Percentiles rank a stretch among this genome's conserved stretches.
Conservation (phyloP, 352 stramenopile genomes). For the Phytopythium vexans region DNA sequence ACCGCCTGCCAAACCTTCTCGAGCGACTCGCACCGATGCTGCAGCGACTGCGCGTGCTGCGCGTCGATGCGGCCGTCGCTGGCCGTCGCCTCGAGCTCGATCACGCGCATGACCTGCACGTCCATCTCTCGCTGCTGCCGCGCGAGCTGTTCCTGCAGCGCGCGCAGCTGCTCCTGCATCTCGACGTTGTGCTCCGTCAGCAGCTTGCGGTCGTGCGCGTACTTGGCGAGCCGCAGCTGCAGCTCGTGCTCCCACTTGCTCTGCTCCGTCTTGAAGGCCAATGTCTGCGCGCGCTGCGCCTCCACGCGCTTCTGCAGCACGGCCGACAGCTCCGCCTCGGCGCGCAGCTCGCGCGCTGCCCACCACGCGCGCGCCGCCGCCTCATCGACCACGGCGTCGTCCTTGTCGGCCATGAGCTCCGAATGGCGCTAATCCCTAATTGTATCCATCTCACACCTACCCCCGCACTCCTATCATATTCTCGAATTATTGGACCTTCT, state of each 20-base stretch:
- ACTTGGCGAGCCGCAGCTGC: constrained; percentile 74
- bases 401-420: not conserved
- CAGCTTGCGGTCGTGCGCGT: constrained; percentile 73
- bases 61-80: constrained; percentile 38
- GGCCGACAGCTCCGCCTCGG: constrained; percentile 46
- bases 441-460: too few species aligned
- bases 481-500: too few species aligned
- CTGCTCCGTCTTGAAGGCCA: constrained; percentile 79
- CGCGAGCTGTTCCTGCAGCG: constrained; percentile 44
- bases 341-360: constrained; percentile 42
- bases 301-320: constrained; percentile 68
- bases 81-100: constrained; percentile 62
- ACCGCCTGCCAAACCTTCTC: constrained; percentile 23
- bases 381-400: constrained; percentile 9
- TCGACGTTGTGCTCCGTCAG: constrained; percentile 82
- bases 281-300: constrained; percentile 61
- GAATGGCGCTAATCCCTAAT: not conserved
- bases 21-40: constrained; percentile 38
- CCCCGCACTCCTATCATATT: too few species aligned
- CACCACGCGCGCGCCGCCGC: constrained; percentile 60
- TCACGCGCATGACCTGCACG: constrained; percentile 46
- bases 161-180: constrained; percentile 49
- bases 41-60: constrained; percentile 30
- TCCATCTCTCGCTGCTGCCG: constrained; percentile 56
- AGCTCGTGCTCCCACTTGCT: constrained; percentile 83